These are phyloP conservation scores for Aspergillus eucalypticola DNA, from an alignment of 2,329 filamentous ascomycete species.

Conservation along the genomic window DNA sequence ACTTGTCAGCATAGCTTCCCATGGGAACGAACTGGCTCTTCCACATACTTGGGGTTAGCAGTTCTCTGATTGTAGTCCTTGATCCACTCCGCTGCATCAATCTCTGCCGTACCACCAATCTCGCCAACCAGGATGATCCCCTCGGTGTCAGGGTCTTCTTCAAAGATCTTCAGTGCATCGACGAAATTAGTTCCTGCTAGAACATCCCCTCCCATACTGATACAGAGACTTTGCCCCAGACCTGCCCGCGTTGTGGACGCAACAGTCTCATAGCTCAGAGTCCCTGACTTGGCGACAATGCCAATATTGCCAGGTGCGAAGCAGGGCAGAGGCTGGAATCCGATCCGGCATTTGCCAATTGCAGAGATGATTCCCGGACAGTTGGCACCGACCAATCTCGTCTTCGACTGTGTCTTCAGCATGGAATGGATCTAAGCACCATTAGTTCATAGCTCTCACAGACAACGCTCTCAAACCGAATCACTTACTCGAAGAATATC, in stretches of 20 bases:
- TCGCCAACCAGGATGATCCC: conserved; percentile 73
- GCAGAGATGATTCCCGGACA: conserved; percentile 78
- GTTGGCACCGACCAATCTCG: conserved; percentile 76
- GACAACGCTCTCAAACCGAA: not conserved
- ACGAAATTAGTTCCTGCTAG: conserved; percentile 72
- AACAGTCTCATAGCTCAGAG: conserved; percentile 77
- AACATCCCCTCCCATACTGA: conserved; percentile 76
- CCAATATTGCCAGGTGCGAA: conserved; percentile 70
- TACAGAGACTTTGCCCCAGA: conserved; percentile 73
- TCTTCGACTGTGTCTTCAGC: conserved; percentile 69
- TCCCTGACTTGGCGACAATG: conserved; percentile 78
- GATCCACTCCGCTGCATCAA: conserved; percentile 74
- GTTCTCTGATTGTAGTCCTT: conserved; percentile 61
- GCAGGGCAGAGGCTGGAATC: conserved; percentile 74
- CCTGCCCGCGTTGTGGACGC: conserved; percentile 72
- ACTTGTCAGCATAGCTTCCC: conserved; percentile 17
- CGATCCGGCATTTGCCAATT: conserved; percentile 67
- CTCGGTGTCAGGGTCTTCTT: conserved; percentile 66
- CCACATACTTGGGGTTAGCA: conserved; percentile 62
- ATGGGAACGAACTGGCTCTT: not conserved
- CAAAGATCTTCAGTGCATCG: conserved; percentile 68
- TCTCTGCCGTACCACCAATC: conserved; percentile 68
- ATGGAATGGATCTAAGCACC: conserved; percentile 63
- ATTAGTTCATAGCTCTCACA: conserved; percentile 3
- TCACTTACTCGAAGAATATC: conserved; percentile 68